These are phyloP conservation scores for Orychophragmus violaceus DNA, from an alignment of 345 rosid species.

Conservation along the genomic window DNA sequence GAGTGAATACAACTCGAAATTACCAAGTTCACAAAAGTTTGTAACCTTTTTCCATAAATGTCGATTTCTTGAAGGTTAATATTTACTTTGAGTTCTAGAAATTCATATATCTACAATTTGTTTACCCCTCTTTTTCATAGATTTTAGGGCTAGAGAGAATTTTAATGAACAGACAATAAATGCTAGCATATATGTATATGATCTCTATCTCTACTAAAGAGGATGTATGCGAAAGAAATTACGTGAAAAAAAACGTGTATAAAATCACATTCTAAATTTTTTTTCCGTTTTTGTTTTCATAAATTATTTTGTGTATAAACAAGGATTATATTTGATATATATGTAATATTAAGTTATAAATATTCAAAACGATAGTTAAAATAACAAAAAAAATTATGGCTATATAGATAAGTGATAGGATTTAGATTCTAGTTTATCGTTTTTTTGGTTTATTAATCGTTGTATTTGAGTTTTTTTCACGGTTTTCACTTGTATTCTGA, in stretches of 20 bases:
- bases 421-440: no score
- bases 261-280: not conserved
- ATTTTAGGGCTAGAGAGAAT: constrained; percentile 18
- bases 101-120: constrained; percentile 4
- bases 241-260: no score
- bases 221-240: not conserved
- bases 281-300: no score
- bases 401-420: no score
- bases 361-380: no score
- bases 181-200: not conserved
- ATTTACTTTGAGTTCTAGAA: constrained; percentile 23
- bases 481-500: no score
- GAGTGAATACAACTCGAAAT: constrained; percentile 1
- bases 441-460: no score
- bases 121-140: constrained; percentile 22
- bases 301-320: not conserved
- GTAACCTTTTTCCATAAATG: constrained; percentile 9
- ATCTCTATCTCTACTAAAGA: not conserved
- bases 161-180: constrained; percentile 15
- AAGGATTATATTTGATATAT: no score
- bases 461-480: no score
- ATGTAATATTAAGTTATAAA: no score
- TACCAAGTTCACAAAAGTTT: constrained; percentile 8
- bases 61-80: constrained; percentile 20
- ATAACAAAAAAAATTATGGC: no score